These are phyloP conservation scores for Pseudisothecium myosuroides DNA, from an alignment of 225 moss, liverwort and hornwort species.

Conservation along the genomic window DNA sequence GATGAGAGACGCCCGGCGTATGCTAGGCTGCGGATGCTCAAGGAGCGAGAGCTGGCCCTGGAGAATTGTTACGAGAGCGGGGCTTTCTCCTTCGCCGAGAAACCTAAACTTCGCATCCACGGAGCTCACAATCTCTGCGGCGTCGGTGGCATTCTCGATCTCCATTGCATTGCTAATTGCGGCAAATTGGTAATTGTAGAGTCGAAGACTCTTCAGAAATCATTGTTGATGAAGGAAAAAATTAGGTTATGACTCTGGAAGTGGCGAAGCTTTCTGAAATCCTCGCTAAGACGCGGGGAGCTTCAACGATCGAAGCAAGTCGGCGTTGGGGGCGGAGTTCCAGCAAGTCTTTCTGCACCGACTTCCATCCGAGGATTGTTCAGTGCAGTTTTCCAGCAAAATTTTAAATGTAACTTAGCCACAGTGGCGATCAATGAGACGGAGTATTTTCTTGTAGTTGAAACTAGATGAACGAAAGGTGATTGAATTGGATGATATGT, in stretches of 20 bases:
- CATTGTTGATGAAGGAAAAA: neutral
- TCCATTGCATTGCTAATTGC: neutral
- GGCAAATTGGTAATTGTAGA: neutral
- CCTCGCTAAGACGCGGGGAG: neutral
- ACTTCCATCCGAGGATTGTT: neutral
- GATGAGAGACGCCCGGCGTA: constrained; percentile 31
- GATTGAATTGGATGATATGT: neutral
- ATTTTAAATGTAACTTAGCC: neutral
- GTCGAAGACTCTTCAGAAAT: neutral
- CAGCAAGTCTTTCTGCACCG: neutral
- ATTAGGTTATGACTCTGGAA: no score
- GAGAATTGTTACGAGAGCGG: constrained; percentile 20
- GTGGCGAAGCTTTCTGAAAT: neutral
- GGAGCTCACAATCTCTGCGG: neutral
- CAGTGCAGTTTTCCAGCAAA: neutral
- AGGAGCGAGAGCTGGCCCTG: constrained; percentile 18
- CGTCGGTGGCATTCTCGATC: neutral
- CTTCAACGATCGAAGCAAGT: neutral
- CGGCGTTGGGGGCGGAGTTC: neutral
- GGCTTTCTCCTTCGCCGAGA: constrained; percentile 9
- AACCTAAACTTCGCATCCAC: neutral
- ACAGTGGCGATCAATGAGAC: neutral
- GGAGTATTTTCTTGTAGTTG: neutral
- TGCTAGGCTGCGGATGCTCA: constrained; percentile 8
- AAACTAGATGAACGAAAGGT: neutral